A percentile compares a stretch with the other conserved stretches of the same genome.
Conservation (phyloP, 768 basidiomycete genomes). For the Mycena polygramma region DNA sequence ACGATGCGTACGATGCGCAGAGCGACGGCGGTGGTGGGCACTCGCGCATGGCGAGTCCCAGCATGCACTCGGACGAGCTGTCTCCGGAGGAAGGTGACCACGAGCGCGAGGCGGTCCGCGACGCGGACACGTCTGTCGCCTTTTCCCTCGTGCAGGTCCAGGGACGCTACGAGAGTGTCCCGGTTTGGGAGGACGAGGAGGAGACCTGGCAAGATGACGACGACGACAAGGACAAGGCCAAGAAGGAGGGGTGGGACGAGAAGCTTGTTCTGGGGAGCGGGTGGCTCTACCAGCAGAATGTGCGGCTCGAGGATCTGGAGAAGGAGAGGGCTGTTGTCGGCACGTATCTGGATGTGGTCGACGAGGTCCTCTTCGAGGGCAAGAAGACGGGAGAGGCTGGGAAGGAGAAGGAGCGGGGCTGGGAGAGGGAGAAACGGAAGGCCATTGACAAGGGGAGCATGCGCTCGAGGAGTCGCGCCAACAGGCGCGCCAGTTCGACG, state of each 20-base stretch:
- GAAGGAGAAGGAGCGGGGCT: slow-evolving; percentile 59
- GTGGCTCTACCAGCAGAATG: slow-evolving; percentile 83
- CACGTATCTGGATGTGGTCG: slow-evolving; percentile 82
- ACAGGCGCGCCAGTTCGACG: slow-evolving; percentile 63
- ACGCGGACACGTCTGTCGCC: slow-evolving; percentile 73
- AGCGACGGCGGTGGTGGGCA: slow-evolving; percentile 69
- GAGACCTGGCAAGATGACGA: slow-evolving; percentile 54
- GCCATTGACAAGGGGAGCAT: slow-evolving; percentile 58
- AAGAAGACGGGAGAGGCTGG: slow-evolving; percentile 57
- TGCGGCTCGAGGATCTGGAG: slow-evolving; percentile 64
- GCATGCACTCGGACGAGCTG: slow-evolving; percentile 46
- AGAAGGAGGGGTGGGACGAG: slow-evolving; percentile 85
- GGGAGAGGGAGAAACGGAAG: slow-evolving; percentile 62
- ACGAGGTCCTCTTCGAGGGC: slow-evolving; percentile 81
- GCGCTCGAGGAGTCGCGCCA: slow-evolving; percentile 57
- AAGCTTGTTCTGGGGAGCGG: slow-evolving; percentile 83
- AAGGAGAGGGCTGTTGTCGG: slow-evolving; percentile 71
- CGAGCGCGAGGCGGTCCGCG: slow-evolving; percentile 52
- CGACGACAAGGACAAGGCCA: slow-evolving; percentile 65
- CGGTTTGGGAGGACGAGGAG: slow-evolving; percentile 87
- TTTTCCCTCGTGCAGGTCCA: slow-evolving; percentile 79
- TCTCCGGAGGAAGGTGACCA: slow-evolving; percentile 55
- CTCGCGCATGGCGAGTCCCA: slow-evolving; percentile 63
- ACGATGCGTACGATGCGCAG: slow-evolving; percentile 87
- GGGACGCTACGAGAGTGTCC: slow-evolving; percentile 72